Conservation (phyloP, 75 land plant species). For the Selaginella moellendorffii region DNA sequence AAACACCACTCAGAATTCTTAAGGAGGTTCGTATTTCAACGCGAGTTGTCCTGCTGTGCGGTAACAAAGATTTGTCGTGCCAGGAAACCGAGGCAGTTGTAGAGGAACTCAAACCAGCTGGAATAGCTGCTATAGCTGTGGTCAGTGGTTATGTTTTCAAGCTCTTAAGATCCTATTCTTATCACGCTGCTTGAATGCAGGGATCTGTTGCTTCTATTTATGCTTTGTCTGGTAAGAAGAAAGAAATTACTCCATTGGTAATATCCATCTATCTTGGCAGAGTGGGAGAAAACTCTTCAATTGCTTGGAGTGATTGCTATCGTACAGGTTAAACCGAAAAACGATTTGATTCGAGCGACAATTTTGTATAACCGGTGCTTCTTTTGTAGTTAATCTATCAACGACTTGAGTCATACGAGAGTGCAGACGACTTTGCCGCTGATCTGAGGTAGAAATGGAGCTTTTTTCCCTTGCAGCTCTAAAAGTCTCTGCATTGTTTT, state of each 20-base stretch:
- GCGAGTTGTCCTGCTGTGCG: no score
- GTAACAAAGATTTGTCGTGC: no score
- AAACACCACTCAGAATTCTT: constrained; percentile 60
- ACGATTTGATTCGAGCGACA: neutral
- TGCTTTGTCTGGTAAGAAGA: constrained; percentile 57
- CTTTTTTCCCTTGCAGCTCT: neutral
- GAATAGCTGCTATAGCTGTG: constrained; percentile 38
- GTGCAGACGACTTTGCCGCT: constrained; percentile 52
- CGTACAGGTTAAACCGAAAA: constrained; percentile 38
- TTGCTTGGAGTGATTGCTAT: constrained; percentile 66
- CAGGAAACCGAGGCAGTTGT: constrained; percentile 87
- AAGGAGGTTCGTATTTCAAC: no score
- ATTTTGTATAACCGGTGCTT: no score
- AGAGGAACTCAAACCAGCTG: constrained; percentile 48
- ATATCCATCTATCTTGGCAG: no score
- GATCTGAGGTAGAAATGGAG: constrained; percentile 43
- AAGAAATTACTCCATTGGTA: no score
- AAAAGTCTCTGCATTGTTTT: constrained; percentile 1
- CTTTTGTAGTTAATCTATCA: constrained; percentile 47
- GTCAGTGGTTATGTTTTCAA: constrained; percentile 24
- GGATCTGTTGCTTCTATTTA: constrained; percentile 42
- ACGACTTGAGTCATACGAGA: constrained; percentile 49
- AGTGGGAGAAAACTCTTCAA: constrained; percentile 92
- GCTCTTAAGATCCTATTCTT: neutral
- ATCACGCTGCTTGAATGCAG: no score